phyloP scores from a whole-genome alignment of 2,329 filamentous ascomycete genomes.

The Scedosporium boydii region DNA sequence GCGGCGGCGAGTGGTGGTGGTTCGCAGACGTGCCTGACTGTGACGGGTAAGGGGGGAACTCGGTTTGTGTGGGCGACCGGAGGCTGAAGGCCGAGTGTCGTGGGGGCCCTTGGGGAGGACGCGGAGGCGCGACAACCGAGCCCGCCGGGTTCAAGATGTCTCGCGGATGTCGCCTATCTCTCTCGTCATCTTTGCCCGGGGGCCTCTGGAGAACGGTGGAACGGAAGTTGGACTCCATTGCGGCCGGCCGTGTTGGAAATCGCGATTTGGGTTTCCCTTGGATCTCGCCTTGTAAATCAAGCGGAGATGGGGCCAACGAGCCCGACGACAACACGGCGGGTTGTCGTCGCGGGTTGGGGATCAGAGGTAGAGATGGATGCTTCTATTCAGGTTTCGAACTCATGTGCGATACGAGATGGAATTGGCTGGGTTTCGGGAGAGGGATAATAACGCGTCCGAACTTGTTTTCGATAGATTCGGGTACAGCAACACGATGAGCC shows the following conservation, averaged over 20 bases:
- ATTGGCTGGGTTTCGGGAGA: background rate
- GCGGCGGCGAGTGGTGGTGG: conserved; percentile 11
- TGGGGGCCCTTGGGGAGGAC: conserved; percentile 14
- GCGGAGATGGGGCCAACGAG: background rate
- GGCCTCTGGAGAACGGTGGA: conserved; percentile 40
- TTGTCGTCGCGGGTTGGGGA: background rate
- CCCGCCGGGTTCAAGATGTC: conserved; percentile 34
- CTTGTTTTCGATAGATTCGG: no score
- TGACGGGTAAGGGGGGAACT: conserved; percentile 23
- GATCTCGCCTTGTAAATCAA: background rate
- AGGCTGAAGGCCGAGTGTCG: conserved; percentile 36
- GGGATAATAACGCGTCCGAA: background rate
- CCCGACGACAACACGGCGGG: background rate
- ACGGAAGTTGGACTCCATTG: conserved; percentile 38
- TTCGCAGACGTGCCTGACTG: conserved; percentile 6
- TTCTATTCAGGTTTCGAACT: background rate
- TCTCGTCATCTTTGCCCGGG: conserved; percentile 28
- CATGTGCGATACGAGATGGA: background rate
- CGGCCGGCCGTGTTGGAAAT: conserved; percentile 12
- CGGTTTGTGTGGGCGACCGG: conserved; percentile 37
- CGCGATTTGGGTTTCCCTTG: conserved; percentile 7
- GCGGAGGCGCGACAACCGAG: conserved; percentile 16
- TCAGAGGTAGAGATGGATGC: background rate
- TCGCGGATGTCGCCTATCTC: conserved; percentile 27
- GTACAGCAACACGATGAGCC: no score